Conservation (phyloP, 805 yeast genomes). For the Candida germanica region DNA sequence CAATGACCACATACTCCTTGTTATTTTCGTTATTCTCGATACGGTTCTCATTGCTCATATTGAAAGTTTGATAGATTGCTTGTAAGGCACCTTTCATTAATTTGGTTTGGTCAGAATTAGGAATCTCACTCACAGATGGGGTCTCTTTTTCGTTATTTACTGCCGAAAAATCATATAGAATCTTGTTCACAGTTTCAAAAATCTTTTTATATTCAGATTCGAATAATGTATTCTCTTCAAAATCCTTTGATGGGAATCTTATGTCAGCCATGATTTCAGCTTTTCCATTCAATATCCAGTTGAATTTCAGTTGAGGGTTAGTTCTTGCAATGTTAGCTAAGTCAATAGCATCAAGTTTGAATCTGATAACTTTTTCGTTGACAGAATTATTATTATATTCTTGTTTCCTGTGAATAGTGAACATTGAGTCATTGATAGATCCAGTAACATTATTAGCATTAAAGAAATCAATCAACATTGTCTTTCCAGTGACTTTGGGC, state of each 20-base stretch:
- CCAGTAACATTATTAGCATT: constrained; percentile 72
- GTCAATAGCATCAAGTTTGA: constrained; percentile 41
- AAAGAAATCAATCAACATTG: constrained; percentile 63
- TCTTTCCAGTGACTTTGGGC: constrained; percentile 55
- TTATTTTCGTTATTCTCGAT: constrained; percentile 8
- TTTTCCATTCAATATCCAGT: constrained; percentile 71
- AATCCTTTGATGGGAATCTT: constrained; percentile 56
- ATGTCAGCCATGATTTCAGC: constrained; percentile 71
- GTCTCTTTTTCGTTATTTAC: constrained; percentile 13
- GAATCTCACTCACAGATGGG: constrained; percentile 2
- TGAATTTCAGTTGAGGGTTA: constrained; percentile 46
- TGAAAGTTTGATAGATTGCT: constrained; percentile 41
- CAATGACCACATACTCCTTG: constrained; percentile 59
- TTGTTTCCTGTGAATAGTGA: constrained; percentile 75
- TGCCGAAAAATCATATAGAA: constrained; percentile 25
- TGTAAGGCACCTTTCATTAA: constrained; percentile 38
- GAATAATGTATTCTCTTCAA: constrained; percentile 18
- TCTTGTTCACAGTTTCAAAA: constrained; percentile 24
- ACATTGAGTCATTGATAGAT: constrained; percentile 68
- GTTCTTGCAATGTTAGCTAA: constrained; percentile 28
- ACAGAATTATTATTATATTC: constrained; percentile 30
- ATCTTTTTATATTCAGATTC: constrained; percentile 19
- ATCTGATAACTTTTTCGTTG: constrained; percentile 30
- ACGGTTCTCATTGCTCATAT: constrained; percentile 10
- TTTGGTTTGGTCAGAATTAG: constrained; percentile 18